Evolutionary conservation across 179 eudicot species (phyloP), one percentile per base, ranked within the genome.

Genomic region (Actinidia polygama): DNA sequence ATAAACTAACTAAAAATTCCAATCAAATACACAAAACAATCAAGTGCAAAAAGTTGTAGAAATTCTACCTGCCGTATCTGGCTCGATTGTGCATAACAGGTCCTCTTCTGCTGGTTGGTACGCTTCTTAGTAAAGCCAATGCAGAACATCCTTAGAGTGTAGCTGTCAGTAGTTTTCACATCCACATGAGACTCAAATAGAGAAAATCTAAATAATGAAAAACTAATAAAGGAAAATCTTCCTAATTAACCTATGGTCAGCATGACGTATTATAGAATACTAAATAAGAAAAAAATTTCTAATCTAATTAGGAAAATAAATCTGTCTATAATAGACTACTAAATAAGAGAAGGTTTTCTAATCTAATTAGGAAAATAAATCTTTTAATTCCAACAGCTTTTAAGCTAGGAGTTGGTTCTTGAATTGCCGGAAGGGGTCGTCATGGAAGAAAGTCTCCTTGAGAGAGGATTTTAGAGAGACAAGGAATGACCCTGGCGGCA

Each of bases 131-230:
- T 95, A 84, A 95, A 95, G 3, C 91, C 98, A 86, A 95, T 95
- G 89, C 98, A 94, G 88, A 95, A 95, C 96, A 95, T 83, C 77
- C 96, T 88, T 21, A 95, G 78, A 40, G 92, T 95, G 82, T 59
- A 95, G 89, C 80, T 89, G 78, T 95, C 96, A 3, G 98, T 95
- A 6, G 98, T 95, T 79, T 95, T 95, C 40, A 95, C 98, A 91
- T 95, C 98, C 8, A 95, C 98, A 85, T 95, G 95, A 57, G 98
- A 95, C 90, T 95, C 98, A 21, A 95, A n/a, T n/a, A n/a, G n/a
- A n/a, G n/a, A n/a, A n/a, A n/a, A n/a, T n/a, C n/a, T n/a, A n/a
- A n/a, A n/a, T n/a, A n/a, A n/a, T n/a, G n/a, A n/a, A n/a, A n/a
- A n/a, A n/a, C n/a, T n/a, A n/a, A n/a, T n/a, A n/a, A n/a, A n/a